These are phyloP conservation scores for Waltergamsia citrina DNA, from an alignment of 2,329 filamentous ascomycete species.

Conservation along the genomic window DNA sequence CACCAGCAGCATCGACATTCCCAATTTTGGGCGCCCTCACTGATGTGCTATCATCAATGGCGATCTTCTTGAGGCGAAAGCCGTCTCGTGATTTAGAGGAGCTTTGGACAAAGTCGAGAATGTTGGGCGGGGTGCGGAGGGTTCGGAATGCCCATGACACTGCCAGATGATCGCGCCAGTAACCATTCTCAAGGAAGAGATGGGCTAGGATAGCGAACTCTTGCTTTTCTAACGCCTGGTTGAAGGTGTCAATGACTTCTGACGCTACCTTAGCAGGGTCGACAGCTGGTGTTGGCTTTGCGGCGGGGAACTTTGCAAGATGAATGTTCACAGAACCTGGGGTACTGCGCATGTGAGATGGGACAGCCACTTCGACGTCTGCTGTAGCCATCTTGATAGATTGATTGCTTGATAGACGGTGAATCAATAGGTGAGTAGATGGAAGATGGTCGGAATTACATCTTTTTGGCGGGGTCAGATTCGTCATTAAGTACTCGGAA, in stretches of 20 bases:
- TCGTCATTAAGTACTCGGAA: no score
- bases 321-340: constrained; percentile 46
- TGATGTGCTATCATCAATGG: constrained; percentile 38
- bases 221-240: constrained; percentile 23
- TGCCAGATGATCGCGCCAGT: constrained; percentile 45
- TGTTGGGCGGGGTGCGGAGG: constrained; percentile 24
- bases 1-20: constrained; percentile 38
- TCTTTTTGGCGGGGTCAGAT: no score
- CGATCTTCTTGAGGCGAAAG: constrained; percentile 30
- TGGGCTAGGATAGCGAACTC: constrained; percentile 21
- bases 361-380: constrained; percentile 3
- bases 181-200: constrained; percentile 29
- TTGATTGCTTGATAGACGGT: not conserved
- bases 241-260: constrained; percentile 27
- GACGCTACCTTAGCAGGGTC: constrained; percentile 24
- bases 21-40: constrained; percentile 31
- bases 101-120: constrained; percentile 26
- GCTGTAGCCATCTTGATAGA: constrained; percentile 1
- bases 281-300: constrained; percentile 13
- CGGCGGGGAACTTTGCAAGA: constrained; percentile 30
- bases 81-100: constrained; percentile 21
- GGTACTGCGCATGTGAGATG: constrained; percentile 17
- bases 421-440: not conserved
- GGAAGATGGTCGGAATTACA: constrained; percentile 1
- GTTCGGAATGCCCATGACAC: constrained; percentile 42